Evolutionary conservation across 805 yeast species (phyloP).

Genomic region (Kluyveromyces nonfermentans): DNA sequence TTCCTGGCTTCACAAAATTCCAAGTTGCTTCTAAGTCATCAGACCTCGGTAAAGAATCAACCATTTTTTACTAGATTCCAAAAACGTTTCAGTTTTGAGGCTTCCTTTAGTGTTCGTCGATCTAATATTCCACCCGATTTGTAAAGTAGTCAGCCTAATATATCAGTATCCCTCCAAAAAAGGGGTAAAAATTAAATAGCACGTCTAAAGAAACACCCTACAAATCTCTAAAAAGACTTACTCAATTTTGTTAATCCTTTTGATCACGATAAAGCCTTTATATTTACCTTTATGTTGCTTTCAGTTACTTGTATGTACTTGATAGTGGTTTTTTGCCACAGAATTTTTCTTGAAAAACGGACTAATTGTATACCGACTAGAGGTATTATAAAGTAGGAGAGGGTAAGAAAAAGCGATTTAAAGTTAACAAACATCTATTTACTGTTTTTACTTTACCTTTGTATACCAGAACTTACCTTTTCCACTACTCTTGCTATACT

Average conservation of each 20-base stretch:
- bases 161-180: neutral
- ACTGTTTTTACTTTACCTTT: slow-evolving; percentile 6
- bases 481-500: slow-evolving; percentile 78
- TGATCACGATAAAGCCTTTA: neutral
- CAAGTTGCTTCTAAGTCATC: slow-evolving; percentile 64
- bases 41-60: slow-evolving; percentile 39
- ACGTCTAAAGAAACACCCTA: neutral
- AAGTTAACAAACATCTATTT: neutral
- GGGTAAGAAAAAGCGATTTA: neutral
- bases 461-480: slow-evolving; percentile 34
- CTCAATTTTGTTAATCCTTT: neutral
- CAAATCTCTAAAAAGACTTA: neutral
- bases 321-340: neutral
- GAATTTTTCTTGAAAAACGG: neutral
- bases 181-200: neutral
- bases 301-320: neutral
- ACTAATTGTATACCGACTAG: neutral
- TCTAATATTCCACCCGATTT: neutral
- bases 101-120: neutral
- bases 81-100: neutral
- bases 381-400: neutral
- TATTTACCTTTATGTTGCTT: neutral
- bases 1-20: slow-evolving; percentile 69
- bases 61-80: slow-evolving; percentile 11
- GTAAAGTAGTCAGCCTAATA: neutral